Evolutionary conservation across 805 yeast species (phyloP), one percentile per base, ranked within the genome.

Genomic region (Jamesozyma spencerorum): DNA sequence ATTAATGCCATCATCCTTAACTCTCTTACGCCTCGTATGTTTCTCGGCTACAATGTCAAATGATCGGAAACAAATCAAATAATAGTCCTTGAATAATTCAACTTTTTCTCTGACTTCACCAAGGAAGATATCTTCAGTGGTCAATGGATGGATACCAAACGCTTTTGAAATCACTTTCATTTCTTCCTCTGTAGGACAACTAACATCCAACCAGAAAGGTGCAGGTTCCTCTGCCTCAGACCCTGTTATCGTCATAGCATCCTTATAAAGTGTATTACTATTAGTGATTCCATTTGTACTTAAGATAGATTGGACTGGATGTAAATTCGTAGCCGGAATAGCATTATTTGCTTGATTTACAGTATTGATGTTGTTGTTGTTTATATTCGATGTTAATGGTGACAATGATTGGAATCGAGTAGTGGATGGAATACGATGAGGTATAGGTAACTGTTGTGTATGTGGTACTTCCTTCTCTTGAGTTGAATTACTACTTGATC

Each of bases 51-150:
- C 85, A 38, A 88, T 80, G 58, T 81, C 88, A 60, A 83, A 82
- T 15, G 85, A 75, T 34, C 90, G 71, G 63, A 92, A 92, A 66
- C 97, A 87, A 24, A 92, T 84, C 50, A 90, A 78, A 60, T 90
- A 92, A 62, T 90, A 90, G 47, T 84, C 84, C 54, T 83, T 81
- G 66, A 90, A 90, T 27, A 92, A 62, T 63, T 90, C 98, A 17
- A 90, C 96, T 57, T 90, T 90, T 60, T 90, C 98, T 48, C 97
- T 75, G 1, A 95, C 83, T 57, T 90, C 98, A 2, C 95, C 95
- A 24, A 88, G 64, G 45, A 84, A 82, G 36, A 90, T 88, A 64
- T 90, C 98, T 58, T 90, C 98, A 0, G 97, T 85, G 0, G 98
- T 90, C 51, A 90, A 72, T 0, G 98, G 98, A 62, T 90, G 98